Evolutionary conservation across 2,329 filamentous ascomycete genomes (phyloP).

Genomic region (Trichoderma aggressivum): DNA sequence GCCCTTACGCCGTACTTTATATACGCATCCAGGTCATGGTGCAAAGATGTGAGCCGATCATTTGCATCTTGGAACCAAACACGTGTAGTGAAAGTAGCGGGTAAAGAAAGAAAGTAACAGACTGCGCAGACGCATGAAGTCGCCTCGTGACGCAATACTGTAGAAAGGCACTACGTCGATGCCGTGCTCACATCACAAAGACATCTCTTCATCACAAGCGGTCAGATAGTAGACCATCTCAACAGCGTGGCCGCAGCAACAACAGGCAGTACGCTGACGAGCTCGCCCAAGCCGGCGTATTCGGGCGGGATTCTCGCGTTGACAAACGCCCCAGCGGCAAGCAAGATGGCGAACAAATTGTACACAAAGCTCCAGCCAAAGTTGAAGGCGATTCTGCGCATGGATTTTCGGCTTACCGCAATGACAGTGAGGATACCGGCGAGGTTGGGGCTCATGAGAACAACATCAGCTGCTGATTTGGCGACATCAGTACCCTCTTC

Average conservation of each 20-base stretch:
- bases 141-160: background rate
- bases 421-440: constrained; percentile 56
- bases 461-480: constrained; percentile 63
- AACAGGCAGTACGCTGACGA: constrained; percentile 71
- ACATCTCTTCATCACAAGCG: background rate
- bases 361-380: constrained; percentile 69
- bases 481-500: constrained; percentile 59
- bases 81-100: background rate
- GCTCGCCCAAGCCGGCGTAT: constrained; percentile 67
- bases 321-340: constrained; percentile 65
- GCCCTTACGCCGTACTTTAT: background rate
- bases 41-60: background rate
- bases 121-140: background rate
- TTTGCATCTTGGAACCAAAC: background rate
- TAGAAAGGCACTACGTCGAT: background rate
- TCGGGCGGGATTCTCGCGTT: constrained; percentile 50
- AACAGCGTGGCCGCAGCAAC: constrained; percentile 54
- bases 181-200: background rate
- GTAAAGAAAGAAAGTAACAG: background rate
- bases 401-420: constrained; percentile 45
- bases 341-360: constrained; percentile 64
- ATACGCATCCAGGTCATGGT: background rate
- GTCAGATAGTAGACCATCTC: constrained; percentile 35
- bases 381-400: constrained; percentile 59
- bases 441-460: constrained; percentile 59